A percentile compares a stretch with the other conserved stretches of the same genome.
phyloP scores from a whole-genome alignment of 768 basidiomycete genomes.

The Pulveroboletus sp. region DNA sequence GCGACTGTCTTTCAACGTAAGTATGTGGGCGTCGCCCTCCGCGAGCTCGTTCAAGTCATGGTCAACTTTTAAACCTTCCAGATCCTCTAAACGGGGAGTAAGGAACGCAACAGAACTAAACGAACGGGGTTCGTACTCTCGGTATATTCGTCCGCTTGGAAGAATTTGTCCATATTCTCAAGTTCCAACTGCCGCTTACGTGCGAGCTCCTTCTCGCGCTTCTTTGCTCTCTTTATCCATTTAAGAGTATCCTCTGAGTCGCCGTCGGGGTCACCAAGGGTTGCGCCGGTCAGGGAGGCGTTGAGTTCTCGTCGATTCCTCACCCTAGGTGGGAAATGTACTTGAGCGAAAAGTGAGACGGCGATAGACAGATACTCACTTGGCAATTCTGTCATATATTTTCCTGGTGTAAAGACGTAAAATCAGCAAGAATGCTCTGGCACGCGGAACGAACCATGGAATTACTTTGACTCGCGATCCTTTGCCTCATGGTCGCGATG shows the following conservation, averaged over 20 bases:
- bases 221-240: conserved; percentile 92
- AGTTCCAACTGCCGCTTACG: conserved; percentile 77
- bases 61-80: conserved; percentile 90
- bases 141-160: conserved; percentile 71
- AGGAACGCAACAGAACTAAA: neutral
- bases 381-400: conserved; percentile 72
- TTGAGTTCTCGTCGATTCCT: conserved; percentile 92
- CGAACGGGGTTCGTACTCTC: conserved; percentile 58
- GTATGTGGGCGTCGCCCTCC: conserved; percentile 91
- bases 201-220: conserved; percentile 84
- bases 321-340: conserved; percentile 59
- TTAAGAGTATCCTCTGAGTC: conserved; percentile 74
- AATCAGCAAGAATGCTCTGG: conserved; percentile 15
- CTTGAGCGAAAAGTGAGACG: conserved; percentile 35
- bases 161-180: conserved; percentile 76
- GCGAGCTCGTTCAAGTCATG: conserved; percentile 91
- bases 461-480: conserved; percentile 74
- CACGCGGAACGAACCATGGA: conserved; percentile 22
- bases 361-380: conserved; percentile 59
- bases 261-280: conserved; percentile 83
- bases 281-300: conserved; percentile 85
- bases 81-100: conserved; percentile 55
- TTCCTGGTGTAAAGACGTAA: conserved; percentile 42
- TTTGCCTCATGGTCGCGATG: conserved; percentile 63
- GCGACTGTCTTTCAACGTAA: conserved; percentile 94